These are phyloP conservation scores for Penicillium egyptiacum DNA, from an alignment of 495 filamentous ascomycete genomes.

Conservation along the genomic window DNA sequence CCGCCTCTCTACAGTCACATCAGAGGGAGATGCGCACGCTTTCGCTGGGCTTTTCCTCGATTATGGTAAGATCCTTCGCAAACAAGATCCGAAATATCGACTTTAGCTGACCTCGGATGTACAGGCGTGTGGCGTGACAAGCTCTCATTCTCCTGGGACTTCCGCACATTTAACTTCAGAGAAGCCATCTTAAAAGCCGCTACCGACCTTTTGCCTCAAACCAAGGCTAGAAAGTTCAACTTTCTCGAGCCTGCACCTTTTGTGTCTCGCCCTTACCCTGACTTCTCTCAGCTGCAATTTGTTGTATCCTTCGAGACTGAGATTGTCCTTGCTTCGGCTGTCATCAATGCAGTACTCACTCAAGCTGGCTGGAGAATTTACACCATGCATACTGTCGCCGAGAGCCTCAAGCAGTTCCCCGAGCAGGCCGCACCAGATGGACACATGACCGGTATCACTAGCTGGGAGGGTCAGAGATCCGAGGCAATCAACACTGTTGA, in stretches of 20 bases:
- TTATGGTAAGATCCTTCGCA: conserved; percentile 19
- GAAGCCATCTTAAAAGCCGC: conserved; percentile 25
- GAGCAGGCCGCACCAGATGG: conserved; percentile 21
- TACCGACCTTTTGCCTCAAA: conserved; percentile 25
- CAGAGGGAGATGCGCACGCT: conserved; percentile 17
- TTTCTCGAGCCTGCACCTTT: conserved; percentile 23
- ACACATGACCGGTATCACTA: conserved; percentile 27
- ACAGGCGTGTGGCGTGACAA: conserved; percentile 31
- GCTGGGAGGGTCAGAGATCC: conserved; percentile 26
- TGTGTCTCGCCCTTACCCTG: conserved; percentile 24
- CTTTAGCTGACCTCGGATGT: conserved; percentile 8
- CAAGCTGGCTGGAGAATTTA: conserved; percentile 26
- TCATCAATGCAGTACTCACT: conserved; percentile 27
- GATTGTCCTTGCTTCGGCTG: conserved; percentile 24
- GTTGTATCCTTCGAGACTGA: conserved; percentile 28
- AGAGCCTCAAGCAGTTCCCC: conserved; percentile 23
- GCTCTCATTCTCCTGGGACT: conserved; percentile 29
- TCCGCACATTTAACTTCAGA: conserved; percentile 28
- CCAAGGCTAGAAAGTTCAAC: conserved; percentile 25
- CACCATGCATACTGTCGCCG: conserved; percentile 28
- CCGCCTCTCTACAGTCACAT: conserved; percentile 14
- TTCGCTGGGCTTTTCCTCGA: conserved; percentile 26
- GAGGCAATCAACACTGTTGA: conserved; percentile 24
- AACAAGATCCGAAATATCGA: conserved; percentile 1
- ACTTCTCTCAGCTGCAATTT: conserved; percentile 26